Conservation (phyloP, 805 yeast species). For the Sugiyamaella lignohabitans region DNA sequence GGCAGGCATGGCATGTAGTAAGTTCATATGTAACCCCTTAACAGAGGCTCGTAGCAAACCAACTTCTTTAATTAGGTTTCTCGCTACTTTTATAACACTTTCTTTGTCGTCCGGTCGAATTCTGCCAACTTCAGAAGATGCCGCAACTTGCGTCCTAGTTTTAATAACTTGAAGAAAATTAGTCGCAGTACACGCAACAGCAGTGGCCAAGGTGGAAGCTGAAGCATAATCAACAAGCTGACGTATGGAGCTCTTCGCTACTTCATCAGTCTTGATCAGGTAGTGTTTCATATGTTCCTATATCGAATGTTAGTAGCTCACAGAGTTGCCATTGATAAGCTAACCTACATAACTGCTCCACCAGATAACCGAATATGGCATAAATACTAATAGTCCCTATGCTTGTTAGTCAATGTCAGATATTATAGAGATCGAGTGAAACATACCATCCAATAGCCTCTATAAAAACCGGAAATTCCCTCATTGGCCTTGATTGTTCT, state of each 20-base stretch:
- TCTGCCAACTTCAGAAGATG: conserved; percentile 31
- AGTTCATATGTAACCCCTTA: conserved; percentile 33
- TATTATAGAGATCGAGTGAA: background rate
- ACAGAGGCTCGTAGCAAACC: conserved; percentile 32
- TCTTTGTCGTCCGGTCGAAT: conserved; percentile 34
- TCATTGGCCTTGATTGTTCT: conserved; percentile 16
- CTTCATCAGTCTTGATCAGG: conserved; percentile 10
- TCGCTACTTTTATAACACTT: conserved; percentile 30
- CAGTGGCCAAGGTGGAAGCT: conserved; percentile 33
- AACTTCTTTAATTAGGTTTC: conserved; percentile 31
- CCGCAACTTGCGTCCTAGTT: conserved; percentile 39
- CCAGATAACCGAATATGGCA: conserved; percentile 22
- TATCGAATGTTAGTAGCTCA: no score
- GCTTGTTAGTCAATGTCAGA: background rate
- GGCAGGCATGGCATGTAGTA: conserved; percentile 34
- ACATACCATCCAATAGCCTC: conserved; percentile 20
- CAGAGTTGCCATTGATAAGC: no score
- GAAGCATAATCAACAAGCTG: no score
- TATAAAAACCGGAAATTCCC: conserved; percentile 17
- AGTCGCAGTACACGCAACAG: conserved; percentile 31
- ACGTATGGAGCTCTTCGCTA: no score
- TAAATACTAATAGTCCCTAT: conserved; percentile 17
- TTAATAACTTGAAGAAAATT: conserved; percentile 38
- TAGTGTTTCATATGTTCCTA: conserved; percentile 6
- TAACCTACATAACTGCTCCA: conserved; percentile 21